Conservation (phyloP, 2,329 filamentous ascomycete species). For the Trichoderma oligosporum region DNA sequence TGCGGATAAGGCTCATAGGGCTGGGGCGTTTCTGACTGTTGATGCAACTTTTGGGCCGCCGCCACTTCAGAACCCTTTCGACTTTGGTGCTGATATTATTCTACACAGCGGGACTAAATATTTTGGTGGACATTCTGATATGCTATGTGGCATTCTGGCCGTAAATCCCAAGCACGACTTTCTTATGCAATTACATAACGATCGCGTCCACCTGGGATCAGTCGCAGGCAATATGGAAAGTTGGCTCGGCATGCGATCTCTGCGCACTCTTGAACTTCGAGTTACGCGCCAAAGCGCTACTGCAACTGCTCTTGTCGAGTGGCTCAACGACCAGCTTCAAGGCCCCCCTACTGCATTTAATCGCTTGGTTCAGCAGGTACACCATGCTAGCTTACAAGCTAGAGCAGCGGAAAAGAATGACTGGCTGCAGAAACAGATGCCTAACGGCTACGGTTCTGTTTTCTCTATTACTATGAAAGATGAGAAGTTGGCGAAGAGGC, state of each 20-base stretch:
- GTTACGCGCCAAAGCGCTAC: constrained; percentile 72
- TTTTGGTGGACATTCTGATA: constrained; percentile 88
- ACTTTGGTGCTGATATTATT: constrained; percentile 74
- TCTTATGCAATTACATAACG: constrained; percentile 61
- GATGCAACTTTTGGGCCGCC: constrained; percentile 93
- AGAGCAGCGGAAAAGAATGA: constrained; percentile 48
- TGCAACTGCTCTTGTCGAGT: constrained; percentile 65
- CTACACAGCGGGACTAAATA: constrained; percentile 98
- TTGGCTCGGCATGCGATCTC: constrained; percentile 83
- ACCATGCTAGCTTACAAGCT: constrained; percentile 76
- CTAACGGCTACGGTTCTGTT: constrained; percentile 81
- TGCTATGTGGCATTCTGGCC: constrained; percentile 84
- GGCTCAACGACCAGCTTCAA: constrained; percentile 55
- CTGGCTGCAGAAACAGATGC: constrained; percentile 88
- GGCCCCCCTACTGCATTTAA: constrained; percentile 43
- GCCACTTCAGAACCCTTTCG: constrained; percentile 80
- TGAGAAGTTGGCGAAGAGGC: constrained; percentile 55
- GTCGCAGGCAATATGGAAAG: constrained; percentile 88
- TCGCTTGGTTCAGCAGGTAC: constrained; percentile 56
- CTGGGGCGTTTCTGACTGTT: constrained; percentile 73
- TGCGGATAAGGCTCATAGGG: constrained; percentile 65
- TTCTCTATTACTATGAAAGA: constrained; percentile 69
- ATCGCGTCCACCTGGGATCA: constrained; percentile 71
- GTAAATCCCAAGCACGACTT: constrained; percentile 51
- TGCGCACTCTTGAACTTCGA: constrained; percentile 81